phyloP scores from a whole-genome alignment of 2,329 filamentous ascomycete species.

The Dactylellina drechsleri region DNA sequence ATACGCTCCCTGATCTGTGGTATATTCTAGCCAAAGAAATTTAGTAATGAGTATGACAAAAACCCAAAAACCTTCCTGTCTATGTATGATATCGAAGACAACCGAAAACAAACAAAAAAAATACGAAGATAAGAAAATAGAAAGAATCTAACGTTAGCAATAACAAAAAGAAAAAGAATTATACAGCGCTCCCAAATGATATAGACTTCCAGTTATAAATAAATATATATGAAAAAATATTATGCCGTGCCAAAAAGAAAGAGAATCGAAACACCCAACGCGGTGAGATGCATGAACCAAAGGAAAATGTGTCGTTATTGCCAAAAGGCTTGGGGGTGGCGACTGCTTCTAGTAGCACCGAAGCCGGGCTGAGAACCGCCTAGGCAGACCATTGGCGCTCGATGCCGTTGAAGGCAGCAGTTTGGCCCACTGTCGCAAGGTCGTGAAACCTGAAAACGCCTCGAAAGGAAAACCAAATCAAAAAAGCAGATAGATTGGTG shows the following conservation, averaged over 20 bases:
- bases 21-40: constrained; percentile 53
- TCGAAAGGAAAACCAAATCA: background rate
- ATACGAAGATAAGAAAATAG: constrained; percentile 8
- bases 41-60: constrained; percentile 25
- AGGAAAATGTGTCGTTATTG: constrained; percentile 35
- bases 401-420: background rate
- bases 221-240: background rate
- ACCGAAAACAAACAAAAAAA: constrained; percentile 30
- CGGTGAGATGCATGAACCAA: constrained; percentile 52
- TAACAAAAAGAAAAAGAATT: constrained; percentile 23
- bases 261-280: constrained; percentile 47
- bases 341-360: constrained; percentile 19
- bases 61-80: constrained; percentile 49
- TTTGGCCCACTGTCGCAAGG: background rate
- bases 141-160: constrained; percentile 24
- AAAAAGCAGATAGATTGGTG: too few species aligned
- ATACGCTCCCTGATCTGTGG: constrained; percentile 50
- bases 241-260: constrained; percentile 49
- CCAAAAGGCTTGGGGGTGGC: constrained; percentile 19
- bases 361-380: constrained; percentile 3
- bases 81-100: constrained; percentile 50
- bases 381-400: constrained; percentile 18
- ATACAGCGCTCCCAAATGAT: constrained; percentile 55
- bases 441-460: constrained; percentile 27
- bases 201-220: constrained; percentile 24